Base-by-base conservation (phyloP, 768 basidiomycete species). In the Polyporus arcularius region DNA sequence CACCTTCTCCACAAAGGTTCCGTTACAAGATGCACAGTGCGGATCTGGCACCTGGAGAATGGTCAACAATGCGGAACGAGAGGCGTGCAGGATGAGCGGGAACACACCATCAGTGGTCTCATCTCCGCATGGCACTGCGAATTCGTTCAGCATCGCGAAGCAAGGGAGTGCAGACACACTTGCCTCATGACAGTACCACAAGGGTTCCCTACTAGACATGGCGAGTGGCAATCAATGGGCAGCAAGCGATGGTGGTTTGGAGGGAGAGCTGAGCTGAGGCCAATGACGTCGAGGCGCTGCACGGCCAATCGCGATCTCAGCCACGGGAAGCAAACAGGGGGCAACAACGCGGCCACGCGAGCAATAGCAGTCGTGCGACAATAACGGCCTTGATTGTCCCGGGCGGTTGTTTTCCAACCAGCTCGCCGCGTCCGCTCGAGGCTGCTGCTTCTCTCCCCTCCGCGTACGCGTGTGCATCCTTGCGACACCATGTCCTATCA, bases 1-100 rank as follows among this genome's bases (percentile, higher is more conserved):
- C 48, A 87, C 93, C 80, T 82, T 88, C 74, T 95, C 93, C 3
- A 96, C 89, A 67, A 96, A 96, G 18, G 85, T 80, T 6, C 92
- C 82, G 65, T 83, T 80, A 74, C 94, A 96, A 26, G 87, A 89
- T 51, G 92, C 85, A 72, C 94, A 96, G 46, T 87, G 83, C 12
- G 92, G 90, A 75, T 93, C 84, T 42, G 92, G 92, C 4, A 85
- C 81, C 92, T 94, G 69, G 26, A 53, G 32, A 26, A 28, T 51
- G 50, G 63, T 63, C 35, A 35, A 35, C 35, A 65, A 57, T 30
- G 61, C 30, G 28, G 15, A n/a, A 30, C 30, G 31, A 28, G 53
- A 60, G 38, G 53, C 60, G 42, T 53, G 55, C 31, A 60, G 41
- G 31, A 18, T 52, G 42, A n/a, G 39, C 64, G 47, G n/a, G 15